These are phyloP conservation scores for rapeseed (Brassica napus) DNA, from an alignment of 345 rosid species.

Conservation along the genomic window Da-Ae NC_063436.1:23005501-23006000, in stretches of 20 bases:
- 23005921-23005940: conserved; percentile 21
- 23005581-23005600: neutral
- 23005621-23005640: neutral
- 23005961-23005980: conserved; percentile 15
- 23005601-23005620: neutral
- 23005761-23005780: neutral
- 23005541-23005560: neutral
- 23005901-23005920: conserved; percentile 23
- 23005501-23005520: neutral
- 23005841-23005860: conserved; percentile 10
- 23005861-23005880: conserved; percentile 23
- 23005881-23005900: conserved; percentile 12
- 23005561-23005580: neutral
- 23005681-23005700: neutral
- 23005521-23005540: neutral
- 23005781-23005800: neutral
- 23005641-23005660: neutral
- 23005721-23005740: neutral
- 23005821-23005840: conserved; percentile 16
- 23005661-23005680: neutral
- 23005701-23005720: conserved; percentile 2
- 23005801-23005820: neutral
- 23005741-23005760: neutral
- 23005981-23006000: conserved; percentile 17
- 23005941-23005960: conserved; percentile 34